Percentiles rank a stretch among this genome's conserved stretches.
Evolutionary conservation across 23 red algal genomes (phyloP).

Genomic region (Chondrus crispus): DNA sequence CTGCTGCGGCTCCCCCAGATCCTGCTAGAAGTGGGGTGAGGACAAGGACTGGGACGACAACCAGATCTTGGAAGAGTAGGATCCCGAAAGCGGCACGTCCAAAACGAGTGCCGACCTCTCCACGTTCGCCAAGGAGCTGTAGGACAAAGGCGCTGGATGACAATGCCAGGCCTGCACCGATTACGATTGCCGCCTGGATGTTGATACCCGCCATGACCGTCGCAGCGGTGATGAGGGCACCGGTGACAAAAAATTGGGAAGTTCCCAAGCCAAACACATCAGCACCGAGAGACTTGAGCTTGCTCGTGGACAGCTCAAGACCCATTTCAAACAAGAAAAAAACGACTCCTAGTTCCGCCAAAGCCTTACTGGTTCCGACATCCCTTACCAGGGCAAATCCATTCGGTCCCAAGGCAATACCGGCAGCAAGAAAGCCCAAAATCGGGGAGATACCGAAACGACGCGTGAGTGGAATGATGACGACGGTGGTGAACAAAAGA

Average conservation of each 20-base stretch:
- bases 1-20: conserved; percentile 67
- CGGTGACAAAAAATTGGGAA: conserved; percentile 85
- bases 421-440: conserved; percentile 91
- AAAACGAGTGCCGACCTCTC: conserved; percentile 89
- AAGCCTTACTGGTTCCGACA: conserved; percentile 74
- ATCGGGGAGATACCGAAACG: conserved; percentile 89
- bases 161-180: conserved; percentile 85
- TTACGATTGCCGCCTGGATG: conserved; percentile 58
- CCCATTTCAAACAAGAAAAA: conserved; percentile 99
- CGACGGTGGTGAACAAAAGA: conserved; percentile 79
- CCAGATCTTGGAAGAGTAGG: conserved; percentile 95
- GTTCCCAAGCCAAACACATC: conserved; percentile 97
- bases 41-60: conserved; percentile 93
- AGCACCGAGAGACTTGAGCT: conserved; percentile 77
- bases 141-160: conserved; percentile 97
- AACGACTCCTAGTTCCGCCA: conserved; percentile 96
- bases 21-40: conserved; percentile 85
- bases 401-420: conserved; percentile 90
- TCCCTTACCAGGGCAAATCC: conserved; percentile 86
- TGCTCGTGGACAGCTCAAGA: conserved; percentile 80
- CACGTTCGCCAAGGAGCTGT: conserved; percentile 87
- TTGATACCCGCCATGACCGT: conserved; percentile 55
- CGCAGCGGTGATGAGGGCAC: conserved; percentile 58
- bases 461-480: conserved; percentile 88
- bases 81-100: conserved; percentile 96